Evolutionary conservation across 148 eudicot genomes (phyloP), one percentile per base, ranked within the genome.

Genomic region (Cornus kousa): DNA sequence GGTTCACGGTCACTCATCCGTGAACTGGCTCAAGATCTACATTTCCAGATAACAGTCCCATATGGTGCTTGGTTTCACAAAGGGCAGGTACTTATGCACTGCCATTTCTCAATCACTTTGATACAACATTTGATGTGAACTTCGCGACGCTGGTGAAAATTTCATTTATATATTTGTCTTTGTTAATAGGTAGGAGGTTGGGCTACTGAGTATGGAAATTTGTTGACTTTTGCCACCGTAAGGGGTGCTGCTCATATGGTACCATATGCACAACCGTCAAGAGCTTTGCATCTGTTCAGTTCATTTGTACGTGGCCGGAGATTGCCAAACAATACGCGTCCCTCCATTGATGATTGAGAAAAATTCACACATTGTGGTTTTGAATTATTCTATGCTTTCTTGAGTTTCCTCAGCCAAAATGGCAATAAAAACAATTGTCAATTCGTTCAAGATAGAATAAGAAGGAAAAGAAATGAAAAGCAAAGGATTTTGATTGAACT

Each of bases 241-340:
- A 90, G 99, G 75, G 99, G 97, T 50, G 99, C 99, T 66, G 92
- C 99, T 76, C 99, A 93, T 87, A 95, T 95, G 99, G 99, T 95
- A n/a, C 99, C 99, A 5, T 93, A 93, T 80, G 85, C 99, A 50
- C 99, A 95, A 80, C 97, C 99, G 39, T 87, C 97, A 71, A 88
- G 99, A 75, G 99, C 99, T 64, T 80, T 95, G 84, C 98, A 95
- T 70, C 88, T 96, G 37, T 96, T 96, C 90, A 93, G 95, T 73
- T 84, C 91, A 16, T 92, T 93, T 71, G 78, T 92, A 17, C 87
- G 77, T 46, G 97, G 93, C 24, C 80, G 83, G 24, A 86, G 89
- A 73, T 68, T 95, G 86, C 99, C 99, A 48, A 95, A 87, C 55
- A 85, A 82, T 20, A 95, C 90, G 0, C 85, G 76, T 10, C 81